These are phyloP conservation scores for Pythium brassicae DNA, from an alignment of 352 stramenopile species.

Conservation along the genomic window DNA sequence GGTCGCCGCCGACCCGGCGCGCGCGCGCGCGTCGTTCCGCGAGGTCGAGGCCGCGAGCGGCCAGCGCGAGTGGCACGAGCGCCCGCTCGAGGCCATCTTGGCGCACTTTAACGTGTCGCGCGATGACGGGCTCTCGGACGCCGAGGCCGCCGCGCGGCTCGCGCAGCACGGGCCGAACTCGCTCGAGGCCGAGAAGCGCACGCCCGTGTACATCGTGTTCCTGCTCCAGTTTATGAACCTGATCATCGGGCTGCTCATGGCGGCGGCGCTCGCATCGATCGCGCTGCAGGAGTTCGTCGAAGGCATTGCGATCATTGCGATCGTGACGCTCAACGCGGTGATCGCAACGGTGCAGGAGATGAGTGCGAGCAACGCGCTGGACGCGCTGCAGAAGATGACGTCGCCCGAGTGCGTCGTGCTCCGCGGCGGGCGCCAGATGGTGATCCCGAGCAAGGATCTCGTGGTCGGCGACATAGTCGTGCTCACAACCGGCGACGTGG, in stretches of 20 bases:
- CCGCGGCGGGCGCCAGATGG: conserved; percentile 45
- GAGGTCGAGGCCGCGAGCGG: conserved; percentile 41
- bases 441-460: conserved; percentile 61
- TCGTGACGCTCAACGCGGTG: conserved; percentile 54
- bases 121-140: conserved; percentile 27
- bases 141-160: conserved; percentile 37
- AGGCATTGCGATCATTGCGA: conserved; percentile 65
- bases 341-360: conserved; percentile 66
- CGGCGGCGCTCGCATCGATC: conserved; percentile 53
- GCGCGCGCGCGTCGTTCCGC: conserved; percentile 53
- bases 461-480: conserved; percentile 84
- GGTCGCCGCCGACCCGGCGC: conserved; percentile 49
- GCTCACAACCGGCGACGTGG: conserved; percentile 90
- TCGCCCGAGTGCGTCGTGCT: conserved; percentile 65
- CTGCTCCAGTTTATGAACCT: conserved; percentile 80
- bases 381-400: conserved; percentile 51
- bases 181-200: conserved; percentile 56
- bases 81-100: conserved; percentile 49
- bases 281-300: conserved; percentile 61
- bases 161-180: conserved; percentile 48
- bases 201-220: conserved; percentile 58
- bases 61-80: conserved; percentile 46
- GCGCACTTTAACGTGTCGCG: conserved; percentile 34
- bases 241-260: conserved; percentile 62
- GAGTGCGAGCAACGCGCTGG: conserved; percentile 56